A percentile compares a stretch with the other conserved stretches of the same genome.
Evolutionary conservation across 805 yeast genomes (phyloP).

Genomic region (Candida loeiensis): DNA sequence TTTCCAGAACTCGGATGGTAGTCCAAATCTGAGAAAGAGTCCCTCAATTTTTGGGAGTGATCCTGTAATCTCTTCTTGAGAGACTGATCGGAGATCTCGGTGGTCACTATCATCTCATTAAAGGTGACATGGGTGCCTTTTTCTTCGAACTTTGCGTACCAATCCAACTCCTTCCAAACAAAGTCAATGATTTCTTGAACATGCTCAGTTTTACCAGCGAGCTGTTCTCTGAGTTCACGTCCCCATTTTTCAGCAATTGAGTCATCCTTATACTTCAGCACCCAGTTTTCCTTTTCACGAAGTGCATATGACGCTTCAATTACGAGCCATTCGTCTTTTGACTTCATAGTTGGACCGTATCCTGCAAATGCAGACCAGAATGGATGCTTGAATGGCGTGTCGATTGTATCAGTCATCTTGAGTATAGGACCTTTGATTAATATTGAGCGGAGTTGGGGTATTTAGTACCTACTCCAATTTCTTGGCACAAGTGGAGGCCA

Average conservation of each 20-base stretch:
- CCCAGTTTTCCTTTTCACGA: conserved; percentile 28
- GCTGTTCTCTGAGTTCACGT: conserved; percentile 15
- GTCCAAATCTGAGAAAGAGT: conserved; percentile 6
- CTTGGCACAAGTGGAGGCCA: too few relatives aligned
- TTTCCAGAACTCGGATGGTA: conserved; percentile 15
- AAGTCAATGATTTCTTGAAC: conserved; percentile 13
- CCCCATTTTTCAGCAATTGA: conserved; percentile 25
- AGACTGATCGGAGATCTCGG: conserved; percentile 3
- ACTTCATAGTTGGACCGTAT: conserved; percentile 2
- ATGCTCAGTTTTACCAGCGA: conserved; percentile 3
- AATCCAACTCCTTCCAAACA: conserved; percentile 14
- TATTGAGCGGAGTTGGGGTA: too few relatives aligned
- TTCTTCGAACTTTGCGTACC: conserved; percentile 13
- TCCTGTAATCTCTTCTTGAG: conserved; percentile 1
- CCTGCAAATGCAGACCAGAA: conserved; percentile 8
- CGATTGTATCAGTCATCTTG: background rate
- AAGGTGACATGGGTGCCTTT: conserved; percentile 9
- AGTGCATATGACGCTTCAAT: conserved; percentile 16
- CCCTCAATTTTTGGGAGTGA: conserved; percentile 6
- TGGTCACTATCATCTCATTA: conserved; percentile 1
- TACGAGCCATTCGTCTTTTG: conserved; percentile 17
- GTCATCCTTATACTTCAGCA: conserved; percentile 19
- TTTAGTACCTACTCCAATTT: too few relatives aligned
- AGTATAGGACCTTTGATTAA: too few relatives aligned
- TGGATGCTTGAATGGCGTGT: conserved; percentile 9